Evolutionary conservation across 495 filamentous ascomycete species (phyloP).

Genomic region (Xylaria flabelliformis): DNA sequence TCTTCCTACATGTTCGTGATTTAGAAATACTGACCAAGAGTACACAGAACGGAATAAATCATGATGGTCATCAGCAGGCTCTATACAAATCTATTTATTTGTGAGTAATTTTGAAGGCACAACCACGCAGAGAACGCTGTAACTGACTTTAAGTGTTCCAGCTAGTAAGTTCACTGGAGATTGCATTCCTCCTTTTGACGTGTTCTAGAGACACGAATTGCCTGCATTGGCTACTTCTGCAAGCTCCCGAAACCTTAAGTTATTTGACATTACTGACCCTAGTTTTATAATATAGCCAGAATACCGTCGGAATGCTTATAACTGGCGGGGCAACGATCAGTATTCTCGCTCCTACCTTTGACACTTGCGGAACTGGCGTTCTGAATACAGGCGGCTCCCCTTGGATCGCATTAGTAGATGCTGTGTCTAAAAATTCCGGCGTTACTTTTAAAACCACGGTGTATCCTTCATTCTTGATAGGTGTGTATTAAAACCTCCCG

Average conservation of each 20-base stretch:
- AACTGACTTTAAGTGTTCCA: neutral
- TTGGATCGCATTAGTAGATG: conserved; percentile 51
- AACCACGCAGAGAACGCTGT: neutral
- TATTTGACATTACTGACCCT: no score
- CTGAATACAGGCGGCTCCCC: conserved; percentile 56
- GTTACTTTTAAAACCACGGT: conserved; percentile 45
- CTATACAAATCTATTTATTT: conserved; percentile 72
- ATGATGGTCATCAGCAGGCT: conserved; percentile 74
- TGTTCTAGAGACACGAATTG: no score
- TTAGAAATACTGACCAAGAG: conserved; percentile 18
- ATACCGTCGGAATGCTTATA: conserved; percentile 67
- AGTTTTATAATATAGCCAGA: conserved; percentile 31
- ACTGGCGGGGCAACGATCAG: conserved; percentile 63
- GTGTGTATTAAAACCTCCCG: no score
- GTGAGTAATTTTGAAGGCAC: neutral
- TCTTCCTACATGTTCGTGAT: neutral
- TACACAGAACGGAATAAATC: conserved; percentile 53
- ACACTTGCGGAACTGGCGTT: conserved; percentile 63
- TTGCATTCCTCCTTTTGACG: no score
- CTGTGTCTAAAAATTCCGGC: conserved; percentile 49
- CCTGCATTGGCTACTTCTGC: no score
- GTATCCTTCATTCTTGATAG: conserved; percentile 48
- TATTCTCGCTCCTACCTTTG: conserved; percentile 56
- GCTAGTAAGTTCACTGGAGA: conserved; percentile 23
- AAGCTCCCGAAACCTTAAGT: no score